These are phyloP conservation scores for Peniophora sp. DNA, from an alignment of 1,284 basidiomycete species.

Conservation along the genomic window DNA sequence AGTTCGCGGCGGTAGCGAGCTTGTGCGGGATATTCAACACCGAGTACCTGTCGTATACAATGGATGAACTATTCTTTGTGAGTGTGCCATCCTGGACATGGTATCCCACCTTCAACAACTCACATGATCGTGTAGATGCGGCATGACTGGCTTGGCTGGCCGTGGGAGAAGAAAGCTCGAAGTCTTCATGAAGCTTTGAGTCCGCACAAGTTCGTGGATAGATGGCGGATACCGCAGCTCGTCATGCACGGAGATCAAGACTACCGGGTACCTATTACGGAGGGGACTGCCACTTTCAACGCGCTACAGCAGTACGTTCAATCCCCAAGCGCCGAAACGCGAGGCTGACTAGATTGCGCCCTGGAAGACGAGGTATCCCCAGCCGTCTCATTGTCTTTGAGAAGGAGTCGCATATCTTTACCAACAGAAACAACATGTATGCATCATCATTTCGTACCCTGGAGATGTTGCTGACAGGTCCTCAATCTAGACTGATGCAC, in stretches of 20 bases:
- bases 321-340: too few species aligned
- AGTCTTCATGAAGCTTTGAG: conserved; percentile 53
- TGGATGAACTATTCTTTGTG: conserved; percentile 82
- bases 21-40: conserved; percentile 82
- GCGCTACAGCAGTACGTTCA: conserved; percentile 67
- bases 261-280: conserved; percentile 74
- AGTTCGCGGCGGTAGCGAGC: conserved; percentile 84
- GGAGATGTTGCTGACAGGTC: not conserved
- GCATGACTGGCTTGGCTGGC: conserved; percentile 73
- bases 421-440: conserved; percentile 35
- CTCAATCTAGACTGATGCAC: conserved; percentile 55
- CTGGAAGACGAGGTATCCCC: conserved; percentile 62
- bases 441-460: not conserved
- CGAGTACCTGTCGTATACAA: conserved; percentile 65
- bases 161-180: conserved; percentile 59
- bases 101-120: conserved; percentile 3
- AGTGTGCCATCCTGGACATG: conserved; percentile 17
- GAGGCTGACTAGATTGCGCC: too few species aligned
- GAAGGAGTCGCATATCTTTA: conserved; percentile 87
- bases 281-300: conserved; percentile 76
- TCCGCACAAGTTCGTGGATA: conserved; percentile 72
- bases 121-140: conserved; percentile 45
- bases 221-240: conserved; percentile 82
- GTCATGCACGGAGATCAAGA: conserved; percentile 83
- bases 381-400: conserved; percentile 84